These are phyloP conservation scores for Monosporozyma unispora DNA, from an alignment of 805 yeast genomes.

Conservation along the genomic window DNA sequence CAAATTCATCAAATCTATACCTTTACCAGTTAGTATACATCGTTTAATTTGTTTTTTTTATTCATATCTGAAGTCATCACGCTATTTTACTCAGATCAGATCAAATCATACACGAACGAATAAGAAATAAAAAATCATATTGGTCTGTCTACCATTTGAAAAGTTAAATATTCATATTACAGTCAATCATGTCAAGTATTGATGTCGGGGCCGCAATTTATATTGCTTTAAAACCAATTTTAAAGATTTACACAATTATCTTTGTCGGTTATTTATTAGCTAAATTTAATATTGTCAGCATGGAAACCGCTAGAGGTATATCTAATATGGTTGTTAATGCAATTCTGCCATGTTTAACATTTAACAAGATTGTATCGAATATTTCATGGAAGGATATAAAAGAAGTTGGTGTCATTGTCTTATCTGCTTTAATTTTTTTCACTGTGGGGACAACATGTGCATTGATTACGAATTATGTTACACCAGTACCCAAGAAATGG, in stretches of 20 bases:
- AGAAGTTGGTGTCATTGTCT: slow-evolving; percentile 54
- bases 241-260: slow-evolving; percentile 69
- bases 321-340: slow-evolving; percentile 62
- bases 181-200: slow-evolving; percentile 6
- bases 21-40: not conserved
- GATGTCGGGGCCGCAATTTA: slow-evolving; percentile 58
- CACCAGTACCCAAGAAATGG: slow-evolving; percentile 66
- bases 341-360: slow-evolving; percentile 66
- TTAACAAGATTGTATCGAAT: slow-evolving; percentile 59
- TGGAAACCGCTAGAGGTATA: slow-evolving; percentile 58
- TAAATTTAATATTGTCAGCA: slow-evolving; percentile 50
- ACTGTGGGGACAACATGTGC: slow-evolving; percentile 38
- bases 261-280: slow-evolving; percentile 60
- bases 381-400: slow-evolving; percentile 61
- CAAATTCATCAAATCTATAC: not conserved
- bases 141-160: no score
- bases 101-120: not conserved
- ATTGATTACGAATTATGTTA: slow-evolving; percentile 33
- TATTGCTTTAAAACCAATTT: slow-evolving; percentile 75
- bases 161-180: no score
- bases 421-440: slow-evolving; percentile 40
- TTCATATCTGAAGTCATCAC: not conserved
- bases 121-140: no score
- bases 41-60: not conserved
- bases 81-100: not conserved